Percentiles rank a stretch among this genome's conserved stretches.
Conservation (phyloP, 1,139 yeast genomes). For the Pichia sp. region DNA sequence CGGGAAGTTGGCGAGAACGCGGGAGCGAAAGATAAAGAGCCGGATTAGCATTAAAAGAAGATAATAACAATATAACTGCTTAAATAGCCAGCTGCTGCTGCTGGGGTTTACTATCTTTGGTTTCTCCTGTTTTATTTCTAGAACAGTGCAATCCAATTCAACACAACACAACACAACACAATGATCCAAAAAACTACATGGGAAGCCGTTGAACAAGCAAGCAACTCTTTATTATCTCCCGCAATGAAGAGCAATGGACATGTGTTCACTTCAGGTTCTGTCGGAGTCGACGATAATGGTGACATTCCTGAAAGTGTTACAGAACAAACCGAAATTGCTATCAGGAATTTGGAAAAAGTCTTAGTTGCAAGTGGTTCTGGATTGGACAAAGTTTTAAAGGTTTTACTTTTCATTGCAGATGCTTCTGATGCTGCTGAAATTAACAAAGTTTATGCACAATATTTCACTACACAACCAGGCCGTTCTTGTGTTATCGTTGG, state of each 20-base stretch:
- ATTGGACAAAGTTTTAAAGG: constrained; percentile 46
- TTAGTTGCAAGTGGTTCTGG: constrained; percentile 41
- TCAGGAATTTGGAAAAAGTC: constrained; percentile 38
- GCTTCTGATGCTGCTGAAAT: constrained; percentile 39
- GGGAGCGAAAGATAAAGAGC: too few species aligned
- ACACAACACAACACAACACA: neutral
- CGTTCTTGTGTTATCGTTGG: constrained; percentile 47
- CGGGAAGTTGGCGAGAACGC: too few species aligned
- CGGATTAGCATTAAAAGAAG: too few species aligned
- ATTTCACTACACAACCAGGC: constrained; percentile 47
- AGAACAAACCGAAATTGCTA: constrained; percentile 40
- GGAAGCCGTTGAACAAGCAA: constrained; percentile 12
- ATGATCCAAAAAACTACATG: constrained; percentile 14
- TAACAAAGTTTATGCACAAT: constrained; percentile 42
- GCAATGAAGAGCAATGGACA: constrained; percentile 44
- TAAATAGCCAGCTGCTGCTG: too few species aligned
- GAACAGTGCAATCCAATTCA: too few species aligned
- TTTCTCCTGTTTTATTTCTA: too few species aligned
- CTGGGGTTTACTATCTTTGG: too few species aligned
- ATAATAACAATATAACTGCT: too few species aligned
- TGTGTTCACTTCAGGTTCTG: constrained; percentile 43
- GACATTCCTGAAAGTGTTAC: constrained; percentile 11
- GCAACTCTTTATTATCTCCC: constrained; percentile 32
- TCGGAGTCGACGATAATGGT: constrained; percentile 33
- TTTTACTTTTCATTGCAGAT: constrained; percentile 44